phyloP scores from a whole-genome alignment of 495 filamentous ascomycete genomes.

The Neurospora tetraspora region DNA sequence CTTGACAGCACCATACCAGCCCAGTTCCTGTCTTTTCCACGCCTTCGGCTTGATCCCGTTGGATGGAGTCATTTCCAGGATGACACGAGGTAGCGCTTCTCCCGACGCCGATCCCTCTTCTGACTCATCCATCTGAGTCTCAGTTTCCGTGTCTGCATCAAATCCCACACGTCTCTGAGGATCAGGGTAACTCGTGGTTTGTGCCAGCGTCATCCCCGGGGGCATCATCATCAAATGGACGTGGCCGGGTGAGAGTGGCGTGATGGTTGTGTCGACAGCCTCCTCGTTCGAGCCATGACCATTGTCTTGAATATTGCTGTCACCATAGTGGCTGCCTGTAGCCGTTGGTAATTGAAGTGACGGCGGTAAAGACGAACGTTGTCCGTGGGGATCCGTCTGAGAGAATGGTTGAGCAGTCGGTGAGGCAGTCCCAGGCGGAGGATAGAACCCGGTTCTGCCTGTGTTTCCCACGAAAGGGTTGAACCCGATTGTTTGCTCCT shows the following conservation, averaged over 20 bases:
- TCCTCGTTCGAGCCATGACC: not conserved
- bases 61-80: conserved; percentile 22
- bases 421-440: not conserved
- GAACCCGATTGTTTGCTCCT: not conserved
- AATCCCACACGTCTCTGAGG: not conserved
- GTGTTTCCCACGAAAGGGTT: not conserved
- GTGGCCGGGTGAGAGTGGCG: not conserved
- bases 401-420: not conserved
- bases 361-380: not conserved
- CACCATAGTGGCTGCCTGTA: not conserved
- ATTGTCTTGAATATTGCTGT: not conserved
- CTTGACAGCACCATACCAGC: conserved; percentile 27
- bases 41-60: conserved; percentile 19
- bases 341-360: not conserved
- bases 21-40: conserved; percentile 30
- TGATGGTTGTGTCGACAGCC: not conserved
- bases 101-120: conserved; percentile 1
- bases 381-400: not conserved
- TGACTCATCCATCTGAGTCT: conserved; percentile 2
- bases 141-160: not conserved
- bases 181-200: not conserved
- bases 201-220: not conserved
- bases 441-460: not conserved
- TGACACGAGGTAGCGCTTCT: conserved; percentile 16
- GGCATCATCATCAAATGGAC: not conserved